Base-by-base conservation (phyloP, 192 early-diverging fungal genomes). In the Coemansia aciculifera region DNA sequence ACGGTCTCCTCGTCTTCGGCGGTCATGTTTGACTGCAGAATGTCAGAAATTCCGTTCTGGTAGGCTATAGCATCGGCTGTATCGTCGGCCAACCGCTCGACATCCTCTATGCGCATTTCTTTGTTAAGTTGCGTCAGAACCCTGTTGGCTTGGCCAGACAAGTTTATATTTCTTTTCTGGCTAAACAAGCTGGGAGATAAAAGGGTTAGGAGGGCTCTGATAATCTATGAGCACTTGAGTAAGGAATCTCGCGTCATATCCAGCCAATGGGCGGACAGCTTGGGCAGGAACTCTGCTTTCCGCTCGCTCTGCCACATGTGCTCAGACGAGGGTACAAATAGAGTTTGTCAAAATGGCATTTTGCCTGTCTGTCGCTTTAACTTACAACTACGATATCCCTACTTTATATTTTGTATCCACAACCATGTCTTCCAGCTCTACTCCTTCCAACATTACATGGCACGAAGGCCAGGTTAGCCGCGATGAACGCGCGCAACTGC, bases 11-110 rank as follows among this genome's bases (percentile, higher is more conserved):
- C 94, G 70, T 96, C 96, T 23, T 94, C 91, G 3, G 78, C 78
- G 13, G 93, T 88, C 42, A 98, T 84, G 31, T 86, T 84, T n/a
- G 85, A 82, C 38, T 86, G 86, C 27, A 99, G 75, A 17, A 94
- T 59, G 42, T 97, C 90, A 1, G 74, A 62, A 23, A 64, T 72
- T 76, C 92, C 92, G 49, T 95, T 91, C 78, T 99, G 97, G 71
- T 98, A 98, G 1, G 91, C 93, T 73, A 99, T 94, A 12, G 91
- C 93, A 42, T 99, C 98, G 4, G 90, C 92, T 1, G 96, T 98
- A 62, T 99, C 95, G 67, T 98, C 95, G 87, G 98, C 94, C 40
- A 99, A 83, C 44, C 88, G 87, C 57, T 99, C 93, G 0, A 98
- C 95, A 43, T 92, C 88, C n/a, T 96, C 93, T 36, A 99, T 65